Conservation (phyloP, 1,284 basidiomycete species). For the Sanghuangporus baumii region DNA sequence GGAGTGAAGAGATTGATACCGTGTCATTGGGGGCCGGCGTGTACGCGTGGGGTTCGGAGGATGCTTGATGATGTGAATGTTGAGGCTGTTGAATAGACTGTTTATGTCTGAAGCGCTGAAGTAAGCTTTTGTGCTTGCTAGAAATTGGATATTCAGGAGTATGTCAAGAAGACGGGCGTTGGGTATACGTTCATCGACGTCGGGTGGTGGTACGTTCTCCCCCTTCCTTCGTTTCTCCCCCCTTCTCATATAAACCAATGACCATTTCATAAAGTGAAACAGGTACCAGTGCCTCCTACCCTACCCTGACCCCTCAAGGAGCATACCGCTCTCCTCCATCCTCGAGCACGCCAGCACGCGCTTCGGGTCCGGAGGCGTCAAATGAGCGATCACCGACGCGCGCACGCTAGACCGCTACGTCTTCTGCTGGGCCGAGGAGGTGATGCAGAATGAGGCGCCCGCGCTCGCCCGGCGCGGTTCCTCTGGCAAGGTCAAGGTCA, state of each 20-base stretch:
- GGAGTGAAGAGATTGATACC: conserved; percentile 16
- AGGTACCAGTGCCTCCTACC: conserved; percentile 3
- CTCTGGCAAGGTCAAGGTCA: neutral
- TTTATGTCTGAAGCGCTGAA: too few species aligned
- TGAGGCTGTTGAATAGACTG: too few species aligned
- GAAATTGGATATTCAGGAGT: conserved; percentile 12
- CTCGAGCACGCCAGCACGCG: neutral
- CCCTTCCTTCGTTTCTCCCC: neutral
- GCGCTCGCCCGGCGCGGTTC: neutral
- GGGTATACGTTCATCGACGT: conserved; percentile 18
- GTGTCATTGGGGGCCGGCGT: conserved; percentile 9
- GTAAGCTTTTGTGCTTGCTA: neutral
- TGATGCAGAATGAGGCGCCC: conserved; percentile 14
- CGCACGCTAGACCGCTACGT: conserved; percentile 25
- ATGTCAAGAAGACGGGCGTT: conserved; percentile 11
- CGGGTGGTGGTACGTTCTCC: conserved; percentile 14
- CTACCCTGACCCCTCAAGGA: neutral
- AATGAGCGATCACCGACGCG: conserved; percentile 4
- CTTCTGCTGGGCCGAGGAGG: conserved; percentile 25
- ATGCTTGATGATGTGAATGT: neutral
- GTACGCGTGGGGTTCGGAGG: neutral
- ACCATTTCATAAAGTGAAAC: neutral
- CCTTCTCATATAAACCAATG: neutral
- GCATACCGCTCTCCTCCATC: neutral
- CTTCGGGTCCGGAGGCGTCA: conserved; percentile 7